phyloP scores from a whole-genome alignment of 78 protist genomes.

The Cyanophora paradoxa region DNA sequence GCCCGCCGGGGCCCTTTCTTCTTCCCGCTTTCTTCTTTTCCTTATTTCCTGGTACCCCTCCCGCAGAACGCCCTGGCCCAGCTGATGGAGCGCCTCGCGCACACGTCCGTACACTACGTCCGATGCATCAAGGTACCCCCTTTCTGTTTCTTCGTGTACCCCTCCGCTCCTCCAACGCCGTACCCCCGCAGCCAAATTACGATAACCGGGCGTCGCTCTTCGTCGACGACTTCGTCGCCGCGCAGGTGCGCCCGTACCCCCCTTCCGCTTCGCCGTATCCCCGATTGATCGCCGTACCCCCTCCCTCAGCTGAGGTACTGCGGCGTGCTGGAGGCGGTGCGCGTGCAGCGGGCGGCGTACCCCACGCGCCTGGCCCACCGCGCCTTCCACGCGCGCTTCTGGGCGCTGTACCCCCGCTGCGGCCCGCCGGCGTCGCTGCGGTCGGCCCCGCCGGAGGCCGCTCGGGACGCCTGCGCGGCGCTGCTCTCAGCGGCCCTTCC shows the following conservation, averaged over 20 bases:
- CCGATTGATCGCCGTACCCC: no score
- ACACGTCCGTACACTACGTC: slow-evolving; percentile 75
- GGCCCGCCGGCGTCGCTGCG: neutral
- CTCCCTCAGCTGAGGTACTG: slow-evolving; percentile 80
- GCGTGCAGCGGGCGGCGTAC: slow-evolving; percentile 72
- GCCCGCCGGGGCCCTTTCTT: no score
- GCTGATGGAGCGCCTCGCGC: slow-evolving; percentile 53
- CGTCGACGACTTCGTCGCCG: slow-evolving; percentile 34
- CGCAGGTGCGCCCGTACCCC: no score
- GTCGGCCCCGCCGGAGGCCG: neutral
- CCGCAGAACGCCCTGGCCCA: slow-evolving; percentile 34
- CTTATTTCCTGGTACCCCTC: neutral
- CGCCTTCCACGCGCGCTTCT: slow-evolving; percentile 55
- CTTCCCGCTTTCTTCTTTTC: neutral
- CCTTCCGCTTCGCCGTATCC: no score
- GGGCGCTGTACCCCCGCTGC: neutral
- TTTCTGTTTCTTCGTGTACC: no score
- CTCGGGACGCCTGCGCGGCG: neutral
- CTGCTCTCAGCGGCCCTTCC: neutral
- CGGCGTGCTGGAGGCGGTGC: slow-evolving; percentile 89
- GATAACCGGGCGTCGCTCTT: slow-evolving; percentile 49
- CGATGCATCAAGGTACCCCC: slow-evolving; percentile 84
- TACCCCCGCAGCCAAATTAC: slow-evolving; percentile 74
- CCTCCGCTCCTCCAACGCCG: no score
- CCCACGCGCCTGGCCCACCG: slow-evolving; percentile 57